Base-by-base conservation (phyloP, 805 yeast species). In the Candida germanica region DNA sequence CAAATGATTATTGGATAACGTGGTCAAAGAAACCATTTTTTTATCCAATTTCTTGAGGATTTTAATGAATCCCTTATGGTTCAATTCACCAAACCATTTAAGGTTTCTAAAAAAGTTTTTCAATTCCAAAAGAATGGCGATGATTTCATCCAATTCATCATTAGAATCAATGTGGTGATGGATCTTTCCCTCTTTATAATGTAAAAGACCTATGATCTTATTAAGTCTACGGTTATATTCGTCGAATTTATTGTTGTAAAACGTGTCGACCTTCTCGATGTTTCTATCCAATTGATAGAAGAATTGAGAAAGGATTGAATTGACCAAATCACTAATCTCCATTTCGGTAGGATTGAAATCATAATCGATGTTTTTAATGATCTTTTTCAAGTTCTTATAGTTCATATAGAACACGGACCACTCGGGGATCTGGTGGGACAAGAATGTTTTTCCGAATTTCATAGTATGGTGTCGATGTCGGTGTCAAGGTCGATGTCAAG, bases 51-150 rank as follows among this genome's bases (percentile, higher is more conserved):
- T 89, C 64, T 89, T 89, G 53, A 91, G 67, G 45, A 91, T 91
- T 64, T 89, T 89, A 36, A 80, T 75, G 49, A 88, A 85, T 0
- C 96, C 98, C 42, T 94, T 79, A 53, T 83, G 86, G 66, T 89
- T 89, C 50, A 89, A 75, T 53, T 91, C 97, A 16, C 94, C 94
- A 57, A 77, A 89, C 96, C 97, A 91, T 57, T 86, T 88, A 54
- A 89, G 68, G 58, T 88, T 88, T 39, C 96, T 71, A 43, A 84
- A 77, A 40, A 79, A 78, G 12, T 83, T 71, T 31, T 95, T 72
- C 36, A 87, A 66, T 56, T 88, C 96, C 15, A 87, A 66, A 25
- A 89, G 62, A 13, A 87, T 80, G 15, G 58, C 48, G 29, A 64
- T 54, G 16, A 66, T 54, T 46, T 67, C 73, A 35, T 67, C 71